phyloP scores from a whole-genome alignment of 2,329 filamentous ascomycete species.

The Fonsecaea multimorphosa region DNA sequence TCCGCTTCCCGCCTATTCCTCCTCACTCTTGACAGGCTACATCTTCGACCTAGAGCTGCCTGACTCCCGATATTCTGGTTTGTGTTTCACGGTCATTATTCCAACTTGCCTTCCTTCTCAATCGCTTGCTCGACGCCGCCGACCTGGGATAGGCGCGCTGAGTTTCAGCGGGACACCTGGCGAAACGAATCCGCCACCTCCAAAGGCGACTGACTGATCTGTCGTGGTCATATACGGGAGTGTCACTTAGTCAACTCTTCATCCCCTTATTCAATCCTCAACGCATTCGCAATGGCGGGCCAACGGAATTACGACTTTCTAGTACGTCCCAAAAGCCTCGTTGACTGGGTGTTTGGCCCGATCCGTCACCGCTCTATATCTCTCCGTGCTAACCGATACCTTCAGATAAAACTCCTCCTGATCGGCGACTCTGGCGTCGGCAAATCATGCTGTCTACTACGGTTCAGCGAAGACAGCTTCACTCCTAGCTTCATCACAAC shows the following conservation, averaged over 20 bases:
- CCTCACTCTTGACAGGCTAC: neutral
- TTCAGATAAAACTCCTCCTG: slow-evolving; percentile 91
- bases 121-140: neutral
- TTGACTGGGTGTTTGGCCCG: slow-evolving; percentile 31
- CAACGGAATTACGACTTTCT: slow-evolving; percentile 99
- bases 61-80: neutral
- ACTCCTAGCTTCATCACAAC: slow-evolving; percentile 98
- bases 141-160: slow-evolving; percentile 8
- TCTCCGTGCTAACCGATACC: slow-evolving; percentile 31
- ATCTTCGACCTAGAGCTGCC: neutral
- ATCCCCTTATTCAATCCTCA: slow-evolving; percentile 1
- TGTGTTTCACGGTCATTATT: neutral
- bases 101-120: neutral
- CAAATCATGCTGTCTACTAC: slow-evolving; percentile 95
- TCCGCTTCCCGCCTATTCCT: slow-evolving; percentile 5
- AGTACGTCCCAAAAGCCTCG: slow-evolving; percentile 62
- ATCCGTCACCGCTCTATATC: neutral
- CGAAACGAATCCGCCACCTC: slow-evolving; percentile 15
- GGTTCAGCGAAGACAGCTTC: slow-evolving; percentile 97
- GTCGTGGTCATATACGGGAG: slow-evolving; percentile 1
- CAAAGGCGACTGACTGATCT: neutral
- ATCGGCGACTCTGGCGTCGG: slow-evolving; percentile 97
- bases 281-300: slow-evolving; percentile 73
- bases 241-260: neutral
- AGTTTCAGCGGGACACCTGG: slow-evolving; percentile 6